Evolutionary conservation across 176 grass and related monocot species (phyloP).

Genomic region (Phoenix roebelenii): DNA sequence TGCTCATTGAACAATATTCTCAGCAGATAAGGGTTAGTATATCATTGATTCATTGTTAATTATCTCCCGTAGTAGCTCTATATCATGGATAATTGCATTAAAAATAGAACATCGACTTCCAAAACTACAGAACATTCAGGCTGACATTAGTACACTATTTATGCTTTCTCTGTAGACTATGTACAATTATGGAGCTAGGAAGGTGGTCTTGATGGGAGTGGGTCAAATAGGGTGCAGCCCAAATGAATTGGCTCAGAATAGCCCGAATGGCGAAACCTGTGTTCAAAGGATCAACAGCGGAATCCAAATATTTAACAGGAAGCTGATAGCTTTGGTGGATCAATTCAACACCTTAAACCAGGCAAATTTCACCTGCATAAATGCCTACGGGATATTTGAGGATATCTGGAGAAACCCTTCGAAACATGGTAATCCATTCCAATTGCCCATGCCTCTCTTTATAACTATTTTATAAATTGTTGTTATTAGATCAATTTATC

Average conservation of each 20-base stretch:
- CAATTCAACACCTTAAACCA: constrained; percentile 57
- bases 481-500: no score
- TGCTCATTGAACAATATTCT: constrained; percentile 71
- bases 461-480: no score
- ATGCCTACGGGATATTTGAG: constrained; percentile 64
- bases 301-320: constrained; percentile 71
- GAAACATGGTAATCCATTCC: constrained; percentile 19
- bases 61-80: neutral
- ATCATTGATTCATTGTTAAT: neutral
- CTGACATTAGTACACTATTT: no score
- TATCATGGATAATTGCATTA: neutral
- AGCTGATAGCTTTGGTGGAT: constrained; percentile 42
- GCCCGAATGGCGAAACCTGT: constrained; percentile 3
- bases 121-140: no score
- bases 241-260: constrained; percentile 57
- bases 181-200: constrained; percentile 63
- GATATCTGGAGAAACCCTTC: constrained; percentile 41
- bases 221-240: constrained; percentile 92
- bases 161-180: constrained; percentile 30
- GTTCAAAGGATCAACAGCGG: constrained; percentile 42
- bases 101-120: no score
- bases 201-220: constrained; percentile 63
- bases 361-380: constrained; percentile 83
- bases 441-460: no score
- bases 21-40: constrained; percentile 47